Percentiles rank a stretch among this genome's conserved stretches.
phyloP scores from a whole-genome alignment of 2,329 filamentous ascomycete species.

The Scopulariopsis brevicaulis region DNA sequence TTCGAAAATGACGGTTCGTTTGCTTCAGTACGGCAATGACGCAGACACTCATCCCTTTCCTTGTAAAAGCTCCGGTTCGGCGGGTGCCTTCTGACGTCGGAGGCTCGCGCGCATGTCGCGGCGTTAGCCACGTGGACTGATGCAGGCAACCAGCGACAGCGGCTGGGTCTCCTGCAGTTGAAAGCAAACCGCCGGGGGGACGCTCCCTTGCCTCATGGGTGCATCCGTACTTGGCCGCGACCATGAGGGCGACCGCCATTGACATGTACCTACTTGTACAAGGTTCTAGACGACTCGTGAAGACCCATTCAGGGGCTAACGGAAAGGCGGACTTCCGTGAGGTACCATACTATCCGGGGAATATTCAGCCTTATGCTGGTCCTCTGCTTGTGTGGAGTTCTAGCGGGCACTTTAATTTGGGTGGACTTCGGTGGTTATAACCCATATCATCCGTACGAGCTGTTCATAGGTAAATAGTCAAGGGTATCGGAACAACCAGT shows the following conservation, averaged over 20 bases:
- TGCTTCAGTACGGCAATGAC: too few relatives aligned
- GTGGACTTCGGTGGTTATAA: too few relatives aligned
- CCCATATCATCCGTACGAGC: too few relatives aligned
- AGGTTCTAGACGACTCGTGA: too few relatives aligned
- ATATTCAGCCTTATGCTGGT: background rate
- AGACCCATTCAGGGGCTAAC: too few relatives aligned
- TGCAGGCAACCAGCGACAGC: background rate
- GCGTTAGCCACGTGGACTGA: background rate
- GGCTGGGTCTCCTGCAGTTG: background rate
- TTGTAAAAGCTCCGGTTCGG: too few relatives aligned
- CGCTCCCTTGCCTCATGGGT: background rate
- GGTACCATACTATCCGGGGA: background rate
- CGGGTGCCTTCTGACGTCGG: background rate
- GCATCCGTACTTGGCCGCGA: background rate
- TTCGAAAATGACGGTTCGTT: too few relatives aligned
- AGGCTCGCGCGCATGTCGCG: background rate
- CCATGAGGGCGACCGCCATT: background rate
- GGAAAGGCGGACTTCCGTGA: background rate
- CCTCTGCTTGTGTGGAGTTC: background rate
- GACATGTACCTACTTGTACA: too few relatives aligned
- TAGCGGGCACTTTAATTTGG: background rate
- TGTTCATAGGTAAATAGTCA: too few relatives aligned
- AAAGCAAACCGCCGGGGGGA: background rate
- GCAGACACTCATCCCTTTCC: too few relatives aligned
- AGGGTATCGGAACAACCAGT: too few relatives aligned